Evolutionary conservation across 768 basidiomycete species (phyloP), one percentile per base, ranked within the genome.

Genomic region (Psilocybe cubensis): DNA sequence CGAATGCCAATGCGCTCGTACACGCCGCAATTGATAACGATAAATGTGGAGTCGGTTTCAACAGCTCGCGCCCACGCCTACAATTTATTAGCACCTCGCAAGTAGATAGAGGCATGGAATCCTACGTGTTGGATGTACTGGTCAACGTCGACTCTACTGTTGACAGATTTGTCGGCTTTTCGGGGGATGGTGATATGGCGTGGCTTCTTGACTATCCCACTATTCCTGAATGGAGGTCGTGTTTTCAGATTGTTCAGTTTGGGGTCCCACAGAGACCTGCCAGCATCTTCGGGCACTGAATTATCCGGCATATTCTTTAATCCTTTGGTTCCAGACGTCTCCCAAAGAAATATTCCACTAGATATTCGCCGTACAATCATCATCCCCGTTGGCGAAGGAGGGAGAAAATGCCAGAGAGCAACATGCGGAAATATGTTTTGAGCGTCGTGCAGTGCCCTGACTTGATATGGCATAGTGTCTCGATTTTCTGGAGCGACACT

Each of bases 1-100:
- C 53, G 58, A 31, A 59, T 40, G 6, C 53, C 58, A 23, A 59
- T 59, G 6, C 58, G 38, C 18, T 59, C 58, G 23, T 43, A 59
- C 7, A 7, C 8, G 7, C 58, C 58, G 20, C 58, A 59, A 31
- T 59, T 31, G 21, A 59, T 20, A 21, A 55, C 27, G 33, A 59
- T 45, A 28, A 55, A 59, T 25, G 58, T 59, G 0, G 53, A 25
- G 20, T 59, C 58, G 17, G 41, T 4, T 10, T 20, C n/a, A 17
- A 54, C 53, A 25, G 52, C 51, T 5, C 35, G 29, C 2, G 52
- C 25, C 57, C 57, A 58, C 3, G 57, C 57, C 52, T 53, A 10
- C 4, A 38, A 27, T 6, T 29, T 20, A 18, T 33, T 21, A 53
- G 18, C 23, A 14, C 18, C 1, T 17, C 9, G 45, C 10, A 1